phyloP scores from a whole-genome alignment of 2,329 filamentous ascomycete species.

The Aspergillus costaricaensis region DNA sequence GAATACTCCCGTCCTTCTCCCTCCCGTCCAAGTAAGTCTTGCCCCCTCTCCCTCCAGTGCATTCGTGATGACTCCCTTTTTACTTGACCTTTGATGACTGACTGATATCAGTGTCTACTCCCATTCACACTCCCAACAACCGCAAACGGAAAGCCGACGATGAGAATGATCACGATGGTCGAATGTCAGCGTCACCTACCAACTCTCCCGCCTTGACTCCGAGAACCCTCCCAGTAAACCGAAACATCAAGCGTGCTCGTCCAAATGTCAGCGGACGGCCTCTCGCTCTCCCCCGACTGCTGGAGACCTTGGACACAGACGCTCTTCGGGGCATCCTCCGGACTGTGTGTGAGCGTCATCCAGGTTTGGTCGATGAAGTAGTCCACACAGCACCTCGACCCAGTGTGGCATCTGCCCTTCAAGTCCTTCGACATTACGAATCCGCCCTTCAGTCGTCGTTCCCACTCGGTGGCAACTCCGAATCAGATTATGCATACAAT shows the following conservation, averaged over 20 bases:
- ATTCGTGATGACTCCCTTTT: background rate
- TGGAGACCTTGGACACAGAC: constrained; percentile 86
- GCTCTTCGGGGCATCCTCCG: constrained; percentile 85
- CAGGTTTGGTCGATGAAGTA: constrained; percentile 82
- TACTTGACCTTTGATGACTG: constrained; percentile 7
- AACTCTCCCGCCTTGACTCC: constrained; percentile 75
- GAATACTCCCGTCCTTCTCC: constrained; percentile 62
- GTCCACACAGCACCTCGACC: constrained; percentile 83
- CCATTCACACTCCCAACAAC: constrained; percentile 44
- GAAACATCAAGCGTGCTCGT: constrained; percentile 67
- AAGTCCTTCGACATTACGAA: constrained; percentile 81
- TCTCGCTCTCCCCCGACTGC: constrained; percentile 71
- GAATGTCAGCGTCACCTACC: constrained; percentile 87
- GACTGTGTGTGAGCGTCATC: constrained; percentile 86
- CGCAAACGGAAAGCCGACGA: constrained; percentile 89
- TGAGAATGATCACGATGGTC: constrained; percentile 68
- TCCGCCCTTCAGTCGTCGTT: constrained; percentile 74
- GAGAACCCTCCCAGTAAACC: constrained; percentile 66
- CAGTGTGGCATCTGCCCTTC: constrained; percentile 75
- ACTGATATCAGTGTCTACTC: constrained; percentile 40
- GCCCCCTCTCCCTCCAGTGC: constrained; percentile 9
- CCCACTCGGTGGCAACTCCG: constrained; percentile 79
- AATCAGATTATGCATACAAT: constrained; percentile 93
- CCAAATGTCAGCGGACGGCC: constrained; percentile 70
- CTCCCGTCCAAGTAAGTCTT: constrained; percentile 57